Conservation (phyloP, 192 early-diverging fungal species). For the Phlyctochytrium bullatum region DNA sequence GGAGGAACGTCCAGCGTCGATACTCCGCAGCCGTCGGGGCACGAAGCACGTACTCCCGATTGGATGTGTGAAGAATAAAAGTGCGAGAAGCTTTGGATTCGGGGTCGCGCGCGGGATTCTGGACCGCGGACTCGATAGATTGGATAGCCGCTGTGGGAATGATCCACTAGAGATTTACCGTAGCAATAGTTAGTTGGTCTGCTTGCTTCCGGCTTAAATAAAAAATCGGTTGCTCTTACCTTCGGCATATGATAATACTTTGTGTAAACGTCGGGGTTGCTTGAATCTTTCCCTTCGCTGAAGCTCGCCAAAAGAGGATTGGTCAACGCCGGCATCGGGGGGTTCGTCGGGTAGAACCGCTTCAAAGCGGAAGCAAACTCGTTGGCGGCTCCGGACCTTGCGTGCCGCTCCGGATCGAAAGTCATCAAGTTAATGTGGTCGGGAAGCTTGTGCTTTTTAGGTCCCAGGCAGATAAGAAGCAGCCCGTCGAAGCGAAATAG, state of each 20-base stretch:
- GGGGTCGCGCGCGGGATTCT: slow-evolving; percentile 18
- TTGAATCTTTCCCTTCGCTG: neutral
- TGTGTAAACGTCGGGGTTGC: slow-evolving; percentile 10
- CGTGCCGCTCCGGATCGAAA: slow-evolving; percentile 18
- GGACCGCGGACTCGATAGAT: slow-evolving; percentile 24
- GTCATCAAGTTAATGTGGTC: slow-evolving; percentile 25
- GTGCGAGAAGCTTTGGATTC: slow-evolving; percentile 26
- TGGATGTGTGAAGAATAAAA: slow-evolving; percentile 35
- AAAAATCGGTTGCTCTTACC: slow-evolving; percentile 17
- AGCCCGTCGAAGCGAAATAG: slow-evolving; percentile 41
- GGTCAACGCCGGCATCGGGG: slow-evolving; percentile 32
- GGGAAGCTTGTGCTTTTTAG: slow-evolving; percentile 26
- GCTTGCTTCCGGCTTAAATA: too few species aligned
- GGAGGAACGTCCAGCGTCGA: slow-evolving; percentile 38
- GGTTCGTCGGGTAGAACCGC: slow-evolving; percentile 26
- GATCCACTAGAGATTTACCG: slow-evolving; percentile 34
- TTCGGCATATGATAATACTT: slow-evolving; percentile 38
- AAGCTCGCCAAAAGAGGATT: slow-evolving; percentile 32
- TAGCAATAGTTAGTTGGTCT: neutral
- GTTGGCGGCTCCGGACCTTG: neutral
- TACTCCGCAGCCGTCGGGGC: slow-evolving; percentile 33
- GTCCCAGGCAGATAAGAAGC: slow-evolving; percentile 37
- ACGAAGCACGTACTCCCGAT: slow-evolving; percentile 36
- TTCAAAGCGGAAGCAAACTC: slow-evolving; percentile 18
- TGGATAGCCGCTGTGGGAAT: slow-evolving; percentile 31